These are phyloP conservation scores for Paracorniculantispora psalliotae DNA, from an alignment of 2,329 filamentous ascomycete species.

Conservation along the genomic window DNA sequence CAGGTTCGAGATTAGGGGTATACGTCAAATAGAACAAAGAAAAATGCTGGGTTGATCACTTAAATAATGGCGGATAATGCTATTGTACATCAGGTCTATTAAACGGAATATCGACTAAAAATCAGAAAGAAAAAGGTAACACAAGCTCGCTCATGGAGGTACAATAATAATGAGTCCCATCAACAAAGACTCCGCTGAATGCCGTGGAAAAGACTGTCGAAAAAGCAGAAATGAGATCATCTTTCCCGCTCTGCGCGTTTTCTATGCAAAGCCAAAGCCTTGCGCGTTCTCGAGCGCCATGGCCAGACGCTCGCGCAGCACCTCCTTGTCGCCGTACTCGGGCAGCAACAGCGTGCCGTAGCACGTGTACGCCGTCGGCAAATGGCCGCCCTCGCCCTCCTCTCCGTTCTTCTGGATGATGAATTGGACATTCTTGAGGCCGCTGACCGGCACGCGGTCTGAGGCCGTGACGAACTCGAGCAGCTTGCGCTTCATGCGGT, in stretches of 20 bases:
- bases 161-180: not conserved
- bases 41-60: no score
- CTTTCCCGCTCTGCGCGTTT: not conserved
- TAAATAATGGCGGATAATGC: no score
- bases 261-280: conserved; percentile 78
- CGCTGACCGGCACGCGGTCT: conserved; percentile 83
- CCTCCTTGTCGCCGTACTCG: conserved; percentile 67
- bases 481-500: conserved; percentile 67
- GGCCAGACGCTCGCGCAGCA: conserved; percentile 68
- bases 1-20: conserved; percentile 64
- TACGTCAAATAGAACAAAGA: not conserved
- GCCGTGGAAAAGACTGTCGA: not conserved
- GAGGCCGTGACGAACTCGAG: conserved; percentile 94
- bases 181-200: conserved; percentile 2
- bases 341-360: conserved; percentile 85
- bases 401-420: conserved; percentile 73
- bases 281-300: conserved; percentile 84
- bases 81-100: conserved; percentile 8
- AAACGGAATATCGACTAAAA: not conserved
- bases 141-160: conserved; percentile 7
- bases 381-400: conserved; percentile 47
- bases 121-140: not conserved
- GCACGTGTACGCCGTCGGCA: conserved; percentile 90
- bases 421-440: conserved; percentile 77
- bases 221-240: not conserved